Conservation (phyloP, 164 flowering plant species). For the Malania oleifera region DNA sequence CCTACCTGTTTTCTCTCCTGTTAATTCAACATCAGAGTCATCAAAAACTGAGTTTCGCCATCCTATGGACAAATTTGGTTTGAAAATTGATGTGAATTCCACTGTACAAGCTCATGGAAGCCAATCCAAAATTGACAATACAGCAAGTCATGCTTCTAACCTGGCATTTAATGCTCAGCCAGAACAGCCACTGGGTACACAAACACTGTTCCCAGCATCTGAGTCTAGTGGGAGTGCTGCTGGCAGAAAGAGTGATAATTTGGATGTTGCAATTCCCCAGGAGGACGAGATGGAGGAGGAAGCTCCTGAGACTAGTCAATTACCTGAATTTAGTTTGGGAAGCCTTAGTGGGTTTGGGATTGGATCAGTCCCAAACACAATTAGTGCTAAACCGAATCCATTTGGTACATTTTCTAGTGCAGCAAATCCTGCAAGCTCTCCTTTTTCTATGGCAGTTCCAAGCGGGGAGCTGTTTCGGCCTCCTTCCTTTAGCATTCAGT, state of each 20-base stretch:
- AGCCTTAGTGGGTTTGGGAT: constrained; percentile 67
- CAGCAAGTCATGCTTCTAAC: constrained; percentile 17
- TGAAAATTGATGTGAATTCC: constrained; percentile 16
- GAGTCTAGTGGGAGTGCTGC: constrained; percentile 15
- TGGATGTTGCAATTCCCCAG: constrained; percentile 34
- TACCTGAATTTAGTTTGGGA: constrained; percentile 46
- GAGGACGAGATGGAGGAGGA: constrained; percentile 99
- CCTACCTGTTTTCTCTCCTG: constrained; percentile 13
- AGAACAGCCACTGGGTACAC: constrained; percentile 23
- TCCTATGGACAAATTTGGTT: constrained; percentile 10
- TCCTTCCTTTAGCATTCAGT: constrained; percentile 69
- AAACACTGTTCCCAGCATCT: constrained; percentile 14
- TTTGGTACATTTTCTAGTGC: constrained; percentile 56
- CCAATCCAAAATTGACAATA: constrained; percentile 22
- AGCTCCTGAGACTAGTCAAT: constrained; percentile 58
- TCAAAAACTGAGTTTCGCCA: constrained; percentile 17
- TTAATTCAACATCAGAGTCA: constrained; percentile 13
- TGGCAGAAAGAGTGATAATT: constrained; percentile 29
- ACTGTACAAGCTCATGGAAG: constrained; percentile 26
- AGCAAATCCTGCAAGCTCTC: constrained; percentile 31
- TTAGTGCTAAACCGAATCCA: constrained; percentile 56
- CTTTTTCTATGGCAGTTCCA: constrained; percentile 42
- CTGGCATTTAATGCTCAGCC: constrained; percentile 21
- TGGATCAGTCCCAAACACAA: constrained; percentile 47
- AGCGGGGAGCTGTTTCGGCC: constrained; percentile 77